Base-by-base conservation (phyloP, 2,329 filamentous ascomycete genomes). In the Byssothecium circinans region DNA sequence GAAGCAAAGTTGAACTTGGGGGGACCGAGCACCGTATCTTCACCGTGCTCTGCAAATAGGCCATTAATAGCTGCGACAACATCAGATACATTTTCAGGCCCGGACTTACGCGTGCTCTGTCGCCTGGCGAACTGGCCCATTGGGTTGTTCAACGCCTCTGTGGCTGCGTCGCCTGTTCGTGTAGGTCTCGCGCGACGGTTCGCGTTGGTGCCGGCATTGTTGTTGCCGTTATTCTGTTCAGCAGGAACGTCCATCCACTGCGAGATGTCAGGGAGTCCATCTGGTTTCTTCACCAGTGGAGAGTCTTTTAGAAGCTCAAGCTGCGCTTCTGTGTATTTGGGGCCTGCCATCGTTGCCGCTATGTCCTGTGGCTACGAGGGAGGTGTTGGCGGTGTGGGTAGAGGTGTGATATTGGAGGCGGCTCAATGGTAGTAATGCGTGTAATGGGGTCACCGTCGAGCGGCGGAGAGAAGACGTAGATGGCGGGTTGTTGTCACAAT, bases 21-120 rank as follows among this genome's bases (percentile, higher is more conserved):
- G 17, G 91, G 91, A 12, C 89, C 91, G 48, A 96, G 86, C 49
- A 94, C 81, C 48, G 95, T 87, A 55, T 95, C 90, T 61, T 95
- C 91, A 42, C 62, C 62, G 62, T 82, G 75, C 68, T 82, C 84
- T 87, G 57, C 30, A 59, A 61, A 56, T 52, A 54, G 56, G 42
- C 59, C 48, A 49, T 68, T 58, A 68, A 63, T 61, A 65, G 61
- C 52, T 52, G 54, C 54, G 44, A 58, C 50, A 25, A 56, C 50
- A 54, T 49, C 71, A 76, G 74, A 73, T 15, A 12, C 23, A 29
- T 23, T n/a, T 11, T 23, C 22, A 65, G 73, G 77, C 61, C 71
- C 70, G 45, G 75, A 80, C 62, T 74, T 72, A 62, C 78, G 75
- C 47, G 74, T 74, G 49, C 67, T 64, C 53, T 61, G 54, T 43